A percentile compares a stretch with the other conserved stretches of the same genome.
phyloP scores from a whole-genome alignment of 2,329 filamentous ascomycete species.

The Huntiella omanensis region DNA sequence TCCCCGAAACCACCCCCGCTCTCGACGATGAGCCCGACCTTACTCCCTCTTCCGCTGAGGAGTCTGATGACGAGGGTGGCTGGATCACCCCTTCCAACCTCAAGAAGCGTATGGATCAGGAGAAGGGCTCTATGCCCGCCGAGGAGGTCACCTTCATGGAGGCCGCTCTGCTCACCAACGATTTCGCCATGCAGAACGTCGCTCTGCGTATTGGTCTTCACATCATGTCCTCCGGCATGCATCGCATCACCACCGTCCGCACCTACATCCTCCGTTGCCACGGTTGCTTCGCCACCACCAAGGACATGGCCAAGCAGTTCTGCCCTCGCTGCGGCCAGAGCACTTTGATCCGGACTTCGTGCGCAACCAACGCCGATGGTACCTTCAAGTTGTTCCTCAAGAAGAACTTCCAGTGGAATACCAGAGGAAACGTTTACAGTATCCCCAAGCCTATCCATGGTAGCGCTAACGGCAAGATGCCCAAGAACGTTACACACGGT shows the following conservation, averaged over 20 bases:
- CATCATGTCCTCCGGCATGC: constrained; percentile 59
- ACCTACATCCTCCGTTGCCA: constrained; percentile 87
- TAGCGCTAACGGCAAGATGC: constrained; percentile 55
- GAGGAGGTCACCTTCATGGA: constrained; percentile 43
- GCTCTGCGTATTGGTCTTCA: constrained; percentile 87
- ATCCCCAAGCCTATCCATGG: constrained; percentile 81
- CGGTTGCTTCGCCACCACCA: constrained; percentile 71
- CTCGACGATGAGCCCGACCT: not conserved
- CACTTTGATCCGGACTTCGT: constrained; percentile 67
- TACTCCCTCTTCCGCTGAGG: constrained; percentile 13
- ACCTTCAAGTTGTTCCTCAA: constrained; percentile 76
- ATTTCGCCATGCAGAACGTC: constrained; percentile 97
- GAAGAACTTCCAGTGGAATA: constrained; percentile 93
- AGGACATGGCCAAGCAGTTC: constrained; percentile 77
- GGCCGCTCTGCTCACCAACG: constrained; percentile 80
- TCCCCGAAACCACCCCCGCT: not conserved
- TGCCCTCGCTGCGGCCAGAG: constrained; percentile 80
- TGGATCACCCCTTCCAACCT: constrained; percentile 95
- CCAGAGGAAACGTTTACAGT: constrained; percentile 76
- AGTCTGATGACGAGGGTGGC: constrained; percentile 29
- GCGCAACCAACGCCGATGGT: constrained; percentile 64
- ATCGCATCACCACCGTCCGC: constrained; percentile 67
- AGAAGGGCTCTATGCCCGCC: constrained; percentile 26
- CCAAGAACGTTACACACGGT: constrained; percentile 42
- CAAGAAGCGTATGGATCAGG: constrained; percentile 59